These are phyloP conservation scores for Bothriochloa decipiens DNA, from an alignment of 176 grass and related monocot genomes.

Conservation along the genomic window DNA sequence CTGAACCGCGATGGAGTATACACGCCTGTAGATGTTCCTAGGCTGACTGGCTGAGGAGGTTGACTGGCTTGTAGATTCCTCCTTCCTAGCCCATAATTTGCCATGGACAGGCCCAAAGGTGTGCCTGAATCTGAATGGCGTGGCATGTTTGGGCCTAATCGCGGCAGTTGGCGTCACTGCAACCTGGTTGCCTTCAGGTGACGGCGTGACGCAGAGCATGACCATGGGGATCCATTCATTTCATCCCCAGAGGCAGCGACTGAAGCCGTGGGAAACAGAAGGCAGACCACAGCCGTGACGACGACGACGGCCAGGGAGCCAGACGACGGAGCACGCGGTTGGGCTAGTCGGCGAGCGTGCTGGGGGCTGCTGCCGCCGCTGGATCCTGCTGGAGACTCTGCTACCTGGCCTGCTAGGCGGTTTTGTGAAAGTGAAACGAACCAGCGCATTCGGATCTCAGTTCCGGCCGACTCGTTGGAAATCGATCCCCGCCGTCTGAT, in stretches of 20 bases:
- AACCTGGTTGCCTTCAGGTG: not conserved
- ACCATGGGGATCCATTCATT: not conserved
- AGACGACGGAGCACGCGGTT: not conserved
- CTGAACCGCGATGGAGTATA: not conserved
- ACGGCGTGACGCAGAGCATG: not conserved
- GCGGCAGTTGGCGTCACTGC: not conserved
- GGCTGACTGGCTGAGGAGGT: not conserved
- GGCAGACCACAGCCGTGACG: not conserved
- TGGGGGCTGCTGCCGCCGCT: not conserved
- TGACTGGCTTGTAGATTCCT: no score
- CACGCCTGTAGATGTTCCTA: not conserved
- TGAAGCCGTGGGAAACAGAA: not conserved
- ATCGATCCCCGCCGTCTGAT: not conserved
- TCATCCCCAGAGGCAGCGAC: not conserved
- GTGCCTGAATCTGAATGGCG: not conserved
- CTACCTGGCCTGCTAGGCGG: not conserved
- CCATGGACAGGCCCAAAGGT: not conserved
- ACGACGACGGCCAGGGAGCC: not conserved
- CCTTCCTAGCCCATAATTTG: not conserved
- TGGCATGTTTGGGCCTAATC: not conserved
- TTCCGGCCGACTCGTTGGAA: not conserved
- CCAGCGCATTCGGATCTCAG: not conserved
- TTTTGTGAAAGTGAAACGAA: not conserved
- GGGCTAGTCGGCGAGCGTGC: not conserved
- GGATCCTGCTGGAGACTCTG: not conserved